Evolutionary conservation across 2,329 filamentous ascomycete species (phyloP).

Genomic region (Stagonosporopsis tanaceti): DNA sequence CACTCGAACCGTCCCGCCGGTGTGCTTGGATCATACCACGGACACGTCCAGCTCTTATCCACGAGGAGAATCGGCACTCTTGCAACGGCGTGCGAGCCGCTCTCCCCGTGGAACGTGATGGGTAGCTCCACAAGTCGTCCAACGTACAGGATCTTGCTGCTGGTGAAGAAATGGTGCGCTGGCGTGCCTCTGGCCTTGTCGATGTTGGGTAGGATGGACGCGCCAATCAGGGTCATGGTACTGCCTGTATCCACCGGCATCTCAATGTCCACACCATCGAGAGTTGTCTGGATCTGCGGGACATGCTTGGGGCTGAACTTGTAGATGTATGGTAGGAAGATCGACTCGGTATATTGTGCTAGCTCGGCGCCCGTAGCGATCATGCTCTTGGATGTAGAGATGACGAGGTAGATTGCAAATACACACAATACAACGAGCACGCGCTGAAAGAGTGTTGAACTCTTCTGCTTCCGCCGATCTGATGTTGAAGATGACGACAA

Average conservation of each 20-base stretch:
- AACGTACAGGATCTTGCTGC: constrained; percentile 46
- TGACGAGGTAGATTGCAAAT: constrained; percentile 10
- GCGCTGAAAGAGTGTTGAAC: constrained; percentile 34
- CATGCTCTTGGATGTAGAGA: constrained; percentile 24
- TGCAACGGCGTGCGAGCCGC: constrained; percentile 31
- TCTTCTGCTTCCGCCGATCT: constrained; percentile 13
- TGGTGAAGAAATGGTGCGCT: constrained; percentile 45
- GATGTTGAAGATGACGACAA: constrained; percentile 27
- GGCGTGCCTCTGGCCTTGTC: constrained; percentile 33
- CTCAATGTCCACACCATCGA: constrained; percentile 37
- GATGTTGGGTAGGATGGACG: constrained; percentile 41
- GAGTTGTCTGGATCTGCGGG: constrained; percentile 38
- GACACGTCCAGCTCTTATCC: constrained; percentile 44
- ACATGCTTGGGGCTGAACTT: constrained; percentile 37
- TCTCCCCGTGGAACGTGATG: constrained; percentile 37
- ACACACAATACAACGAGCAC: constrained; percentile 12
- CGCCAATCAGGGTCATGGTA: constrained; percentile 46
- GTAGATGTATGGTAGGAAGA: constrained; percentile 45
- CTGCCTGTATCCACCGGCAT: constrained; percentile 49
- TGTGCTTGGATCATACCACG: constrained; percentile 44
- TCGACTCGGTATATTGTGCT: constrained; percentile 31
- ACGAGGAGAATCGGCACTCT: constrained; percentile 43
- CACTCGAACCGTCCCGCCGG: constrained; percentile 37
- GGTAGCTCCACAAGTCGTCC: constrained; percentile 41
- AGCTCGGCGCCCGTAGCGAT: constrained; percentile 11